Percentiles rank a stretch among this genome's conserved stretches.
phyloP scores from a whole-genome alignment of 2,329 filamentous ascomycete genomes.

The Parascedosporium putredinis region DNA sequence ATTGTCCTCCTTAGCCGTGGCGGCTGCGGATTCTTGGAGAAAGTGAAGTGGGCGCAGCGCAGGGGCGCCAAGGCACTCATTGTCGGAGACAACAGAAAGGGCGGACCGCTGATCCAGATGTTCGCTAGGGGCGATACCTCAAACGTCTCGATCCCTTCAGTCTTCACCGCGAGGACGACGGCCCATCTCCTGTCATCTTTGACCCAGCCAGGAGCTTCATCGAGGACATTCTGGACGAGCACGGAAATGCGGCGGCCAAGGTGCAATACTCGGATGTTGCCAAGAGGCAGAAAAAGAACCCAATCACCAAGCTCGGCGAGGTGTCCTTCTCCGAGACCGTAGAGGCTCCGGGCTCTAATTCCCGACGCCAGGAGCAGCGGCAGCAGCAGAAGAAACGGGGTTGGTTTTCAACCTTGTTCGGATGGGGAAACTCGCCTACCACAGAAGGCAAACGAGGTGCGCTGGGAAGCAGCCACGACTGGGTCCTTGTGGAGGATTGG shows the following conservation, averaged over 20 bases:
- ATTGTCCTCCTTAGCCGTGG: conserved; percentile 85
- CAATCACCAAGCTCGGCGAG: background rate
- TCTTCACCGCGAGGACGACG: conserved; percentile 92
- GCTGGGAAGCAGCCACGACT: conserved; percentile 65
- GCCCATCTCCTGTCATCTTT: conserved; percentile 86
- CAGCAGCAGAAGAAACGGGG: background rate
- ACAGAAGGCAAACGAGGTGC: conserved; percentile 48
- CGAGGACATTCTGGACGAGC: conserved; percentile 49
- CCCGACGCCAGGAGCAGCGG: background rate
- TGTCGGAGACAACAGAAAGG: conserved; percentile 85
- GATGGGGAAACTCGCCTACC: conserved; percentile 14
- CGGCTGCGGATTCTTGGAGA: conserved; percentile 92
- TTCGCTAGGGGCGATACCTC: conserved; percentile 95
- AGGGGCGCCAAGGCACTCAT: conserved; percentile 83
- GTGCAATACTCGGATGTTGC: conserved; percentile 35
- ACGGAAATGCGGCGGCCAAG: conserved; percentile 45
- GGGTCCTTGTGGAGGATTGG: conserved; percentile 60
- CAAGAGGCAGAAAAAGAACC: background rate
- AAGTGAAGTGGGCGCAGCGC: conserved; percentile 92
- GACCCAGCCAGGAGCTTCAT: conserved; percentile 58
- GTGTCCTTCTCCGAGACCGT: background rate
- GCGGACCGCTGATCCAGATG: conserved; percentile 89
- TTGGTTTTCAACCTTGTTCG: conserved; percentile 3
- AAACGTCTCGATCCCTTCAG: conserved; percentile 83
- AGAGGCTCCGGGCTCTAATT: background rate